These are phyloP conservation scores for Tilletia walkeri DNA, from an alignment of 1,284 basidiomycete species.

Conservation along the genomic window DNA sequence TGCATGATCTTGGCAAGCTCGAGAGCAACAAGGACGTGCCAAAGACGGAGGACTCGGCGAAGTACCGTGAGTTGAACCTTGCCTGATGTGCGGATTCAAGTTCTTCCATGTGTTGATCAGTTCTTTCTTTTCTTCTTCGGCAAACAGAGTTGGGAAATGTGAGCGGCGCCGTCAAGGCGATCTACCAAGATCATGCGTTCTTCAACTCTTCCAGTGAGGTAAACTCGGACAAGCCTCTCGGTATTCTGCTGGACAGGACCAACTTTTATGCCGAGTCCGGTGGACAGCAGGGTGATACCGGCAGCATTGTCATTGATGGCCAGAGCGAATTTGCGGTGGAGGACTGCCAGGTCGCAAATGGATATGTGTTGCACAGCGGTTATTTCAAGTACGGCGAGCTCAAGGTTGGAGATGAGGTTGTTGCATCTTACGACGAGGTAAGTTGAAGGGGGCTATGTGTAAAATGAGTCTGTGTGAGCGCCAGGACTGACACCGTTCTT, in stretches of 20 bases:
- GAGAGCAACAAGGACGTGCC: conserved; percentile 78
- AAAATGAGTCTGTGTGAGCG: no score
- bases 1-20: conserved; percentile 85
- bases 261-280: conserved; percentile 97
- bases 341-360: conserved; percentile 83
- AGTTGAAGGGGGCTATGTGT: not conserved
- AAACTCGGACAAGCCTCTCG: conserved; percentile 67
- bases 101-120: not conserved
- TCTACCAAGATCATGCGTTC: conserved; percentile 82
- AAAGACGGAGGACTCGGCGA: conserved; percentile 88
- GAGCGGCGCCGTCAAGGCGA: conserved; percentile 73
- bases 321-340: conserved; percentile 87
- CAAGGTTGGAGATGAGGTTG: conserved; percentile 68
- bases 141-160: conserved; percentile 65
- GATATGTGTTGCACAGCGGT: conserved; percentile 87
- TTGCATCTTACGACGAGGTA: conserved; percentile 70
- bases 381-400: conserved; percentile 74
- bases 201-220: conserved; percentile 68
- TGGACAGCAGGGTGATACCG: conserved; percentile 95
- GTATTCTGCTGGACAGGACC: conserved; percentile 86
- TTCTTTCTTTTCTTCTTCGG: not conserved
- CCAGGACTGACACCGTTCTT: no score
- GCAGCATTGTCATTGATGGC: conserved; percentile 88
- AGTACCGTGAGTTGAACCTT: conserved; percentile 69
- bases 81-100: not conserved